Evolutionary conservation across 768 basidiomycete species (phyloP).

Genomic region (Termitomyces sp.): DNA sequence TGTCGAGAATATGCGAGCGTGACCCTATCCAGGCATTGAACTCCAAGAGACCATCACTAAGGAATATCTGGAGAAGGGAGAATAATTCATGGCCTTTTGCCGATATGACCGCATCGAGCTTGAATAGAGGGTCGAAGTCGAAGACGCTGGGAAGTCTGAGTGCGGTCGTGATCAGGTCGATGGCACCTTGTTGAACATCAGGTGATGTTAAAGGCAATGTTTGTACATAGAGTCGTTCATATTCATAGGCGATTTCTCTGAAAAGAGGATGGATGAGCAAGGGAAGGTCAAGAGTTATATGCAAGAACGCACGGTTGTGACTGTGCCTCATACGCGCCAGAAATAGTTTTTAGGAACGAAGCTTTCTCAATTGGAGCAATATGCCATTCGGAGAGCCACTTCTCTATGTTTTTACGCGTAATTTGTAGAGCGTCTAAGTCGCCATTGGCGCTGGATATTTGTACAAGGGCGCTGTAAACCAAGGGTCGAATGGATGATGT

Average conservation of each 20-base stretch:
- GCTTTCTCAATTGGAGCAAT: slow-evolving; percentile 58
- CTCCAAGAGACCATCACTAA: slow-evolving; percentile 57
- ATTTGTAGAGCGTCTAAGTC: slow-evolving; percentile 62
- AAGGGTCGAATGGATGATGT: slow-evolving; percentile 57
- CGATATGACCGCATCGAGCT: slow-evolving; percentile 64
- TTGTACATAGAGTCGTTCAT: slow-evolving; percentile 55
- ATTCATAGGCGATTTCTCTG: slow-evolving; percentile 62
- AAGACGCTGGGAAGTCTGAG: slow-evolving; percentile 64
- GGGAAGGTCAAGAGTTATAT: not conserved
- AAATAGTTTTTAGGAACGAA: slow-evolving; percentile 59
- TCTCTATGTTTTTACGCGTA: slow-evolving; percentile 57
- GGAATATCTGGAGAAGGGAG: slow-evolving; percentile 70
- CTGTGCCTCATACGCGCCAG: slow-evolving; percentile 51
- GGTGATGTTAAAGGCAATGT: slow-evolving; percentile 54
- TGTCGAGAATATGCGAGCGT: slow-evolving; percentile 44
- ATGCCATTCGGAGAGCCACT: slow-evolving; percentile 76
- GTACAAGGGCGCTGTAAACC: slow-evolving; percentile 60
- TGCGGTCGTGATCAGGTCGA: slow-evolving; percentile 58
- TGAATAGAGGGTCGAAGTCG: slow-evolving; percentile 79
- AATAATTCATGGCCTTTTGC: slow-evolving; percentile 69
- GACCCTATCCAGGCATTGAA: slow-evolving; percentile 55
- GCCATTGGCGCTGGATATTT: slow-evolving; percentile 52
- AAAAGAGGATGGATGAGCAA: not conserved
- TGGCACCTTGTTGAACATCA: slow-evolving; percentile 45
- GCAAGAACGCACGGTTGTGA: slow-evolving; percentile 49